A percentile compares a stretch with the other conserved stretches of the same genome.
Evolutionary conservation across 345 rosid genomes (phyloP).

Genomic region (Arabidopsis thaliana): DNA sequence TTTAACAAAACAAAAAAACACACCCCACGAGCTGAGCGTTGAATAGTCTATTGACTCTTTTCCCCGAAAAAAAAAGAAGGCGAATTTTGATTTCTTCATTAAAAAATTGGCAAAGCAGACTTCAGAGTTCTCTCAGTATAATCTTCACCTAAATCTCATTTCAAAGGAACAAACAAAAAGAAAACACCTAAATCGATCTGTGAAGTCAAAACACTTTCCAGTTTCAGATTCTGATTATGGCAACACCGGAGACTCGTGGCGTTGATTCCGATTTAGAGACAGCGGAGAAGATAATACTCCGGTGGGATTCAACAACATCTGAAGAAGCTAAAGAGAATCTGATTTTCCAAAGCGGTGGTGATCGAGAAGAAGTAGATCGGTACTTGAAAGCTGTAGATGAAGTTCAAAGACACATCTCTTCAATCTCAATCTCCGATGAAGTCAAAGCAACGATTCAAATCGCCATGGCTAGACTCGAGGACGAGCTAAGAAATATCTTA

Average conservation of each 20-base stretch:
- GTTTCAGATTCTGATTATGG: slow-evolving; percentile 31
- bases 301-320: slow-evolving; percentile 85
- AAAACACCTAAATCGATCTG: background rate
- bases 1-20: background rate
- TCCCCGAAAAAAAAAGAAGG: background rate
- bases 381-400: slow-evolving; percentile 90
- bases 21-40: slow-evolving; percentile 24
- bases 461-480: slow-evolving; percentile 99
- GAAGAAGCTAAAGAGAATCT: slow-evolving; percentile 80
- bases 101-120: background rate
- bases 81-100: background rate
- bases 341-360: slow-evolving; percentile 66
- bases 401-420: slow-evolving; percentile 55
- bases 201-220: background rate
- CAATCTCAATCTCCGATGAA: slow-evolving; percentile 50
- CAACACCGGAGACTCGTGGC: slow-evolving; percentile 22
- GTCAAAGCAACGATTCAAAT: slow-evolving; percentile 73
- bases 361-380: slow-evolving; percentile 76
- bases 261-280: slow-evolving; percentile 45
- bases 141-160: slow-evolving; percentile 24
- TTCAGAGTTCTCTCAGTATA: background rate
- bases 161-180: background rate
- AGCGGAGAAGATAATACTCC: slow-evolving; percentile 77
- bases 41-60: slow-evolving; percentile 36
- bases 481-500: slow-evolving; percentile 86